Evolutionary conservation across 495 filamentous ascomycete species (phyloP), one percentile per base, ranked within the genome.

Genomic region (Neurospora sp.): DNA sequence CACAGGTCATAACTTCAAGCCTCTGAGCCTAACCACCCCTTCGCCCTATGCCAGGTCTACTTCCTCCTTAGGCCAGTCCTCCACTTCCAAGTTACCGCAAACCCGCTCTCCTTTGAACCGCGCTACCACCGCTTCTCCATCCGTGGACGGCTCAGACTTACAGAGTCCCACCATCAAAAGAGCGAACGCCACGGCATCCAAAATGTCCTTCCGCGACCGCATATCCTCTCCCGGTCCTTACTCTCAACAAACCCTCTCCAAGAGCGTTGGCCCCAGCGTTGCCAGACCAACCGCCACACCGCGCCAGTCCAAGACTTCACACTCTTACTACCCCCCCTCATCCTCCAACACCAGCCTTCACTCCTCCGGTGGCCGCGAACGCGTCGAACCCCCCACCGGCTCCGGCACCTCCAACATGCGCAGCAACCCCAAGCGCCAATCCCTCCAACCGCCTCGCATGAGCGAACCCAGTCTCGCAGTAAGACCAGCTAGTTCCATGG

Each of bases 1-100:
- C 40, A 88, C 89, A 18, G 89, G 91, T 31, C 90, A 93, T 79
- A 89, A 88, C 76, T 91, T 89, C 80, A 92, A 89, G 78, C 87
- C 92, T 5, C 81, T 90, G 5, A 84, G 85, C 39, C 80, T 88
- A 38, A 89, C 89, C 14, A 91, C 89, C 2, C 88, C 90, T 10
- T 88, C 87, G 73, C 86, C 90, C 14, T 87, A 91, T 76, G 84
- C 88, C 61, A 91, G 79, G 31, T 85, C 84, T 18, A 69, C 70
- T 40, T 86, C 84, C 2, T 78, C 82, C 6, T 39, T 83, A 8
- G 82, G 80, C 2, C 79, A 82, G 3, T 76, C 76, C 14, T 84
- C 85, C 16, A 71, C 70, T 14, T 86, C 85, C 16, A 86, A 82
- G 72, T 74, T 86, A 46, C 85, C 87, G 6, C 77, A 70, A n/a